Evolutionary conservation across 2,329 filamentous ascomycete genomes (phyloP).

Genomic region (Calonectria pauciramosa): DNA sequence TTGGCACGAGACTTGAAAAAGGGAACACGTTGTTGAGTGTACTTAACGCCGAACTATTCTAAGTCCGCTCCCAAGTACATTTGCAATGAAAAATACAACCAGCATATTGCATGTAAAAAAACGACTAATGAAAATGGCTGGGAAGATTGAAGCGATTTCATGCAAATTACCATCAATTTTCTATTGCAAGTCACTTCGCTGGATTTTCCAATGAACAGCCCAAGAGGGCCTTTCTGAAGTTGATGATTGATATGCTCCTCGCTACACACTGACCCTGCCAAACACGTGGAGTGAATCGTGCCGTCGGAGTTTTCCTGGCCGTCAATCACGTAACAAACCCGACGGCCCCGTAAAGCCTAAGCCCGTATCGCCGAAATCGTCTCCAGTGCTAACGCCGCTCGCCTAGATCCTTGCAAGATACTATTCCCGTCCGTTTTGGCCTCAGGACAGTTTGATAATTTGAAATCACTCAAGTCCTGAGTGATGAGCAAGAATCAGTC

Average conservation of each 20-base stretch:
- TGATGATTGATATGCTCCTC: background rate
- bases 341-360: background rate
- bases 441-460: background rate
- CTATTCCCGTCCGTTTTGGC: background rate
- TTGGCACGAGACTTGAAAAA: background rate
- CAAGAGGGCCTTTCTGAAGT: background rate
- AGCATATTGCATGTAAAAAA: background rate
- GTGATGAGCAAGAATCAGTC: accelerated
- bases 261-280: background rate
- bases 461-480: background rate
- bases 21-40: background rate
- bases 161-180: too few species aligned
- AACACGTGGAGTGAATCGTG: background rate
- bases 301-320: background rate
- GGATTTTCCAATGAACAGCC: too few species aligned
- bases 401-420: background rate
- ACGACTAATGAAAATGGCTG: too few species aligned
- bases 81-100: background rate
- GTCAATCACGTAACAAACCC: background rate
- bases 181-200: background rate
- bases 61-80: background rate
- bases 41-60: background rate
- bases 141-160: too few species aligned
- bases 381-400: background rate
- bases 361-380: background rate